Percentiles rank a stretch among this genome's conserved stretches.
Evolutionary conservation across 371 early-diverging fungal species (phyloP).

Genomic region (Chytridiales sp.): DNA sequence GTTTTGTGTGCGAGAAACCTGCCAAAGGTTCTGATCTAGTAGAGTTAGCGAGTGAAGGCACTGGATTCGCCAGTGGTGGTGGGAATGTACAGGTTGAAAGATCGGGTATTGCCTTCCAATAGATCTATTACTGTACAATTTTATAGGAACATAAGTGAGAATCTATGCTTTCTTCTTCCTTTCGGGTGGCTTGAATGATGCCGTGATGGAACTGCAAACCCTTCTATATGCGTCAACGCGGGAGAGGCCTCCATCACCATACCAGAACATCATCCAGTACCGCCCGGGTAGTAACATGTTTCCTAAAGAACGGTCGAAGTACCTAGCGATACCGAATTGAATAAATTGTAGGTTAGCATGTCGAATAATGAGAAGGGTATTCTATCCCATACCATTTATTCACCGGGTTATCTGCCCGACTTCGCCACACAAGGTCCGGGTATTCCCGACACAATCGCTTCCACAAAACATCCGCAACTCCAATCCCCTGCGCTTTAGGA

Average conservation of each 20-base stretch:
- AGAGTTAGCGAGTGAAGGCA: constrained; percentile 75
- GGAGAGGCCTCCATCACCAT: constrained; percentile 56
- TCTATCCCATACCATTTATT: constrained; percentile 70
- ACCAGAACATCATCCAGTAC: constrained; percentile 78
- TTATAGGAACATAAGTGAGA: no score
- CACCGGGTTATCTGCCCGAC: constrained; percentile 83
- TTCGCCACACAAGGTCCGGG: constrained; percentile 80
- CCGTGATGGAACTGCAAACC: constrained; percentile 48
- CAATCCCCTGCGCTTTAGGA: constrained; percentile 86
- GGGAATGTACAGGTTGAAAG: constrained; percentile 71
- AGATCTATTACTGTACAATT: constrained; percentile 6
- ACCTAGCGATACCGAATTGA: constrained; percentile 39
- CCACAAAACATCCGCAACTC: constrained; percentile 93
- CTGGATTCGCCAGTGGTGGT: constrained; percentile 80
- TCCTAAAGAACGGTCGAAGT: constrained; percentile 85
- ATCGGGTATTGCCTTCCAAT: constrained; percentile 73
- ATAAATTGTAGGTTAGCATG: not conserved
- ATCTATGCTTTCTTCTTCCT: no score
- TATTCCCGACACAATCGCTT: constrained; percentile 68
- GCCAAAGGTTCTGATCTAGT: constrained; percentile 72
- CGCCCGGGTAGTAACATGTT: constrained; percentile 61
- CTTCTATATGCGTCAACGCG: constrained; percentile 39
- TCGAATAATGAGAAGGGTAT: not conserved
- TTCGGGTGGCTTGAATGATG: constrained; percentile 37
- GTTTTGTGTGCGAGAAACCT: constrained; percentile 79